Conservation (phyloP, 257 asterid species). For the Solanum pinnatisectum region DNA sequence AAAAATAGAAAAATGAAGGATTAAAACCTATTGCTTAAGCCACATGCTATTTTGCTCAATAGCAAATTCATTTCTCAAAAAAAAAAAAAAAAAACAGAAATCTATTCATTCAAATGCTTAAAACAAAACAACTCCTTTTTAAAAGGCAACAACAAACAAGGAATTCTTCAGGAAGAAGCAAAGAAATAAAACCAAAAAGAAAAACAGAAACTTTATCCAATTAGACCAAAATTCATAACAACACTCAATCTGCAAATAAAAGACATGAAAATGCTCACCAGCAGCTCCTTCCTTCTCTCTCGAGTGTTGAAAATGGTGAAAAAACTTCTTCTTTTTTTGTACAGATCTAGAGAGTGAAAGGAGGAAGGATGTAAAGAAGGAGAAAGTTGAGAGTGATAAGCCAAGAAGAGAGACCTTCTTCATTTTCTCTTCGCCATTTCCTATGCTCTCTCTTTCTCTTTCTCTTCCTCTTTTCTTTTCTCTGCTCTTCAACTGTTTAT, state of each 20-base stretch:
- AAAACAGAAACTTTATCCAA: not conserved
- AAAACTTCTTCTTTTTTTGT: not conserved
- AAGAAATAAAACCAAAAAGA: not conserved
- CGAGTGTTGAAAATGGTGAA: not conserved
- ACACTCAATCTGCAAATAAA: not conserved
- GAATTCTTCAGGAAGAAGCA: not conserved
- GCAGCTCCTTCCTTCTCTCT: not conserved
- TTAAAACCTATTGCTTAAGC: not conserved
- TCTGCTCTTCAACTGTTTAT: not conserved
- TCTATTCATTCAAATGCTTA: not conserved
- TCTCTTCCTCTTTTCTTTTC: not conserved
- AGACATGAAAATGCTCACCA: not conserved
- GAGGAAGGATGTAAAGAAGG: conserved; percentile 11
- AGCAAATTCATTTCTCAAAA: not conserved
- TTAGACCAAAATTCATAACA: not conserved
- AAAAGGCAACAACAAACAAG: not conserved
- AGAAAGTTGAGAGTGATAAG: conserved; percentile 15
- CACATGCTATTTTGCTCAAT: not conserved
- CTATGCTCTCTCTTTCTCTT: conserved; percentile 30
- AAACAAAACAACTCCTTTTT: not conserved
- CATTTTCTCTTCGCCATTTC: conserved; percentile 58
- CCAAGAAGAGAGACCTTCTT: not conserved
- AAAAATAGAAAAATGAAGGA: not conserved
- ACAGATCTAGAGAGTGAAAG: conserved; percentile 61
- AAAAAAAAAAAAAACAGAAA: not conserved